Base-by-base conservation (phyloP, 2,329 filamentous ascomycete species). In the Colletotrichum neosansevieriae region DNA sequence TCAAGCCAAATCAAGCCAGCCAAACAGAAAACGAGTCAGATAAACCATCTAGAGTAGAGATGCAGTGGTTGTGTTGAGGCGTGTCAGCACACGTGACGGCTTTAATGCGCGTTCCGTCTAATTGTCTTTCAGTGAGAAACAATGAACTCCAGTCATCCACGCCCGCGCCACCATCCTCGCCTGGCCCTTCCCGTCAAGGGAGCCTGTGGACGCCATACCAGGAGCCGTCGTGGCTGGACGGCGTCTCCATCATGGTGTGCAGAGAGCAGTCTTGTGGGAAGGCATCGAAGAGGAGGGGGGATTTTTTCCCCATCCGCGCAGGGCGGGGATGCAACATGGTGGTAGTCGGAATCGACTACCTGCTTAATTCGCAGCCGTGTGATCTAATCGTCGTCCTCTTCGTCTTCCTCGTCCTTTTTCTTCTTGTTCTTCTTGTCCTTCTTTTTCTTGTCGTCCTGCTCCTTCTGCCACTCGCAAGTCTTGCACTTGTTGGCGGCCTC, bases 401-500 rank as follows among this genome's bases (percentile, higher is more conserved):
- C 72, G 38, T 78, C 76, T 9, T 54, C 65, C 15, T 69, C 66
- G 24, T 69, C 63, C 57, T n/a, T 56, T 56, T 67, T 69, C 50
- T 67, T 69, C 56, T 69, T 61, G 34, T 69, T 63, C 68, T 70
- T 70, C 42, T 62, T 64, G 2, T 66, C 49, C 49, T 66, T 69
- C 42, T 62, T 65, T 44, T 69, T 78, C 54, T 82, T 77, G 51
- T 80, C 76, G 70, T 79, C 78, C 72, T 84, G 75, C 54, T 82
- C 75, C 74, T 86, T 84, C 72, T 88, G 86, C 81, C 80, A 82
- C 73, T 86, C 84, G 75, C 80, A 81, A 53, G 85, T 81, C 76
- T 91, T 91, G 89, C 93, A 96, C 72, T 85, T 87, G 79, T 92
- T 96, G 70, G 92, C 94, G 69, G 88, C 81, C 47, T 91, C 86